Evolutionary conservation across 768 basidiomycete species (phyloP).

Genomic region (Mycena indigotica): DNA sequence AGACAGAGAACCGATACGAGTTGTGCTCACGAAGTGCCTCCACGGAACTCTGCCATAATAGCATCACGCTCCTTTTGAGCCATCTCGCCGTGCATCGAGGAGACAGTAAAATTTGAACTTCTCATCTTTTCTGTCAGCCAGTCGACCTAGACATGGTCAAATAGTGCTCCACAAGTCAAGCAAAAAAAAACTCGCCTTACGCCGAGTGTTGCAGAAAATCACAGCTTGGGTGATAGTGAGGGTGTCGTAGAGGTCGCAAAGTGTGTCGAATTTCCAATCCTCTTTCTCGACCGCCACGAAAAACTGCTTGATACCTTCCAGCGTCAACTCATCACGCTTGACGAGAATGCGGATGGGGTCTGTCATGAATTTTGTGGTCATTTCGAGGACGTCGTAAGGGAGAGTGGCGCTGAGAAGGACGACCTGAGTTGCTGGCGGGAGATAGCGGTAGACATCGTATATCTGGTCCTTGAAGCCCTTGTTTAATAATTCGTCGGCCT

Average conservation of each 20-base stretch:
- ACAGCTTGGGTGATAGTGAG: conserved; percentile 99
- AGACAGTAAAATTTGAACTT: conserved; percentile 97
- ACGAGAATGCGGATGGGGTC: conserved; percentile 98
- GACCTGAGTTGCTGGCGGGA: conserved; percentile 96
- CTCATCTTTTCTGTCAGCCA: conserved; percentile 99
- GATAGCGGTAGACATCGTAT: conserved; percentile 97
- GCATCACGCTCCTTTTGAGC: conserved; percentile 93
- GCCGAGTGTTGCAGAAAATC: conserved; percentile 97
- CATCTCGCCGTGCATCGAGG: conserved; percentile 96
- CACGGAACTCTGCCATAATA: conserved; percentile 96
- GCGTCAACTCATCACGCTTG: conserved; percentile 97
- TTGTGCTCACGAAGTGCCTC: conserved; percentile 78
- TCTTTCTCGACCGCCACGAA: conserved; percentile 99
- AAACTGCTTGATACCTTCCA: conserved; percentile 96
- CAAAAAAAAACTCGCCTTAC: conserved; percentile 70
- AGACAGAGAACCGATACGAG: conserved; percentile 10
- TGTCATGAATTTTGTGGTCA: conserved; percentile 99
- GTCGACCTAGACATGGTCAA: conserved; percentile 64
- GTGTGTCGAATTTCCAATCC: conserved; percentile 99
- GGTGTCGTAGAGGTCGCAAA: conserved; percentile 97
- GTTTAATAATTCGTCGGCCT: conserved; percentile 95
- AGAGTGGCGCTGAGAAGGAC: conserved; percentile 95
- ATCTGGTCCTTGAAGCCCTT: conserved; percentile 99
- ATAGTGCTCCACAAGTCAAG: conserved; percentile 8
- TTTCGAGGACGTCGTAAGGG: conserved; percentile 96